Evolutionary conservation across 1,139 yeast species (phyloP), one percentile per base, ranked within the genome.

Genomic region (Debaryomycetaceae sp.): DNA sequence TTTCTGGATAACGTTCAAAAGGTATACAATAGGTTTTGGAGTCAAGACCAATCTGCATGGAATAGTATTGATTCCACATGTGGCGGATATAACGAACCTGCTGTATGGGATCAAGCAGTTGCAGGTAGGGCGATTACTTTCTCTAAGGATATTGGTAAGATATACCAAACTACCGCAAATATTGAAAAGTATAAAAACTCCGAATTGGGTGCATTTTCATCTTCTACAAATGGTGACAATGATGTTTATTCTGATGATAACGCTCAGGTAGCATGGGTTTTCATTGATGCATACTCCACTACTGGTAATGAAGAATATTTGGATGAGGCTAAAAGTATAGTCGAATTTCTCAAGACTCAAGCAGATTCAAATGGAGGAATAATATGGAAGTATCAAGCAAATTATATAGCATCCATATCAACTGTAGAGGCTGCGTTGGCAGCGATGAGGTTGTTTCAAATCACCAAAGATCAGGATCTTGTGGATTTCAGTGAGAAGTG

Each of bases 161-260:
- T 56, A 6, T 38, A 41, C 9, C 36, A 43, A 17, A 49, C 50
- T 30, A 38, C 48, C 5, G 19, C 39, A 5, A 51, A 57, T 16
- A 47, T 59, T 6, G 35, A 45, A n/a, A 37, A 49, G 22, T 60
- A 59, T 38, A 47, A 51, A 39, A 58, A 52, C 34, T 15, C 52
- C 3, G 37, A 44, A 11, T 37, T 50, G 6, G 63, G 60, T 5
- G 70, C 61, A 2, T 67, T 49, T 40, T 58, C 66, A n/a, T 65
- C 72, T 1, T 46, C 61, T n/a, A 61, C 59, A 6, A 63, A 58
- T 3, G 55, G 53, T 16, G 55, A 59, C 40, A 46, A 44, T 11
- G 69, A 65, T 36, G 53, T 67, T 16, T 67, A 67, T 43, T 57
- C 57, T 13, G 73, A 67, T 44, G 73, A 67, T 44, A 56, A 64